Conservation (phyloP, 106 monocot species). For the Allium fistulosum region DNA sequence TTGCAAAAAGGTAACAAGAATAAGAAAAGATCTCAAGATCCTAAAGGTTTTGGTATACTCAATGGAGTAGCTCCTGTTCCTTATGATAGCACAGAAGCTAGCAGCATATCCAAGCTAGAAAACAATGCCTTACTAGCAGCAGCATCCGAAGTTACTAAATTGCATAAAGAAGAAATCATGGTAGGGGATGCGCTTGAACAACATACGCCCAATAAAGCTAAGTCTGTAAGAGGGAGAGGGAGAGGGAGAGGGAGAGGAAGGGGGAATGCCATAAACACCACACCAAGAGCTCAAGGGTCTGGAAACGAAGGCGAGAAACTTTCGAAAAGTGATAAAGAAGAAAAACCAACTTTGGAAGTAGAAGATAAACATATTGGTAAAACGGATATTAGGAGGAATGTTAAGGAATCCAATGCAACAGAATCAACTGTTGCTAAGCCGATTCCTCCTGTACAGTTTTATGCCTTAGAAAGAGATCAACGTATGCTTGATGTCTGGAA, state of each 20-base stretch:
- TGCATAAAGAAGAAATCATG: conserved; percentile 29
- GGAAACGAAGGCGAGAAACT: conserved; percentile 17
- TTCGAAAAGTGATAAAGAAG: conserved; percentile 9
- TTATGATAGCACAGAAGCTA: conserved; percentile 40
- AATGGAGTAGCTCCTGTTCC: conserved; percentile 52
- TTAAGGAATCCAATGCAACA: conserved; percentile 12
- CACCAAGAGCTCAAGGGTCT: conserved; percentile 8
- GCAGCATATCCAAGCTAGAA: conserved; percentile 62
- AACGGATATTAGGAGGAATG: conserved; percentile 6
- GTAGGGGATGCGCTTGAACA: conserved; percentile 9
- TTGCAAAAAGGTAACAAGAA: conserved; percentile 53
- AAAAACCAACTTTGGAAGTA: conserved; percentile 1
- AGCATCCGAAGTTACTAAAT: conserved; percentile 53
- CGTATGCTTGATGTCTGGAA: conserved; percentile 64
- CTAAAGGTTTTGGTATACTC: conserved; percentile 86
- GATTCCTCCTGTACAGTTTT: conserved; percentile 86
- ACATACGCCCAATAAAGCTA: conserved; percentile 4
- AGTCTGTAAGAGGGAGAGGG: conserved; percentile 31
- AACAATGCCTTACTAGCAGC: conserved; percentile 78
- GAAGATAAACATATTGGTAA: conserved; percentile 6
- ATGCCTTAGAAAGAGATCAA: conserved; percentile 74
- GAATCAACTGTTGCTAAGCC: conserved; percentile 23
- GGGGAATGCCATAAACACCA: conserved; percentile 19
- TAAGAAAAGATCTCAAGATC: conserved; percentile 52
- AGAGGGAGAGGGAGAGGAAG: conserved; percentile 2